Evolutionary conservation across 2,329 filamentous ascomycete genomes (phyloP).

Genomic region (Aspergillus sp.): DNA sequence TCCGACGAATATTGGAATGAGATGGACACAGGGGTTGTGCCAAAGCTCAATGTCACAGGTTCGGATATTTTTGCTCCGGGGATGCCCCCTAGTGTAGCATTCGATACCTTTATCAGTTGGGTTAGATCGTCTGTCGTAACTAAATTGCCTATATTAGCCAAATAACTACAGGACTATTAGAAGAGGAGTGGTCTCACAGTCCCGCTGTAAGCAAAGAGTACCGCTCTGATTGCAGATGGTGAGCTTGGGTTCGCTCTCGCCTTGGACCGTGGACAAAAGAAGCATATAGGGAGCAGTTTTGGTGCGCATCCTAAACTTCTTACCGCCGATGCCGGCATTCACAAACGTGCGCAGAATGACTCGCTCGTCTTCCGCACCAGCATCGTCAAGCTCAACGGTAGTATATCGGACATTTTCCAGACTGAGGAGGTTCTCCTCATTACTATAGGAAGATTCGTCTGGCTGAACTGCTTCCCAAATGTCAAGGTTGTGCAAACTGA

Average conservation of each 20-base stretch:
- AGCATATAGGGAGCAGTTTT: constrained; percentile 35
- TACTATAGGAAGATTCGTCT: constrained; percentile 22
- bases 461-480: constrained; percentile 33
- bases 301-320: constrained; percentile 30
- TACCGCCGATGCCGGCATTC: constrained; percentile 32
- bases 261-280: constrained; percentile 28
- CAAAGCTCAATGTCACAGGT: constrained; percentile 28
- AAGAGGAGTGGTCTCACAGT: constrained; percentile 22
- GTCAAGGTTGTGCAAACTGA: constrained; percentile 25
- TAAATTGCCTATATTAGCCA: constrained; percentile 3
- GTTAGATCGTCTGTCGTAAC: constrained; percentile 23
- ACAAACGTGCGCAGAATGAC: constrained; percentile 32
- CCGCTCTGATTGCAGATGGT: constrained; percentile 35
- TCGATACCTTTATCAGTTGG: constrained; percentile 20
- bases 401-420: constrained; percentile 29
- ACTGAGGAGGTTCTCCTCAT: constrained; percentile 15
- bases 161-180: background rate
- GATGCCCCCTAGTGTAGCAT: constrained; percentile 17
- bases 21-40: constrained; percentile 23
- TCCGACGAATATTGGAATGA: constrained; percentile 30
- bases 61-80: constrained; percentile 22
- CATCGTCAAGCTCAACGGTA: constrained; percentile 31
- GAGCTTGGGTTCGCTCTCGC: constrained; percentile 33
- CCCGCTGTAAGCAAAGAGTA: constrained; percentile 28
- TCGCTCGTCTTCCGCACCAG: constrained; percentile 30